Evolutionary conservation across 2,329 filamentous ascomycete genomes (phyloP).

Genomic region (Fusarium phyllophilum): DNA sequence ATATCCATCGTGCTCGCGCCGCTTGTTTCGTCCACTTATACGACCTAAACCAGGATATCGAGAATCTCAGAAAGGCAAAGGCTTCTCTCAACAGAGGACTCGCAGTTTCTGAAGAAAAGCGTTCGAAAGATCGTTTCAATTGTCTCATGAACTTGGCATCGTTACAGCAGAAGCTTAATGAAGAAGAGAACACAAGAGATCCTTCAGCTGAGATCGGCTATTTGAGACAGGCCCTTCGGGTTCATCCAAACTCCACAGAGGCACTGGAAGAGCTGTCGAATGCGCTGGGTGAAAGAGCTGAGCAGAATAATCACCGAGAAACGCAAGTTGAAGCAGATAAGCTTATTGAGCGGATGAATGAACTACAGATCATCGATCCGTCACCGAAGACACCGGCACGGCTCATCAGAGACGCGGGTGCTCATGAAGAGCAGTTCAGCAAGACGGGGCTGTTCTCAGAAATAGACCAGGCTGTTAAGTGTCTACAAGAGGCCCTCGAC

Average conservation of each 20-base stretch:
- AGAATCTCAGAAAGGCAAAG: background rate
- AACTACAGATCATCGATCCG: background rate
- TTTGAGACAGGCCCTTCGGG: background rate
- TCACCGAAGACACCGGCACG: background rate
- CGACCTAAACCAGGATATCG: background rate
- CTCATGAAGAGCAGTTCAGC: background rate
- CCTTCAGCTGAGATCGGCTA: background rate
- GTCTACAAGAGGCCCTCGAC: background rate
- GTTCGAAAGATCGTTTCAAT: background rate
- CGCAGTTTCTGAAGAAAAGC: background rate
- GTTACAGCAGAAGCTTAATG: background rate
- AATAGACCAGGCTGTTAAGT: background rate
- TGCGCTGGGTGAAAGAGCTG: background rate
- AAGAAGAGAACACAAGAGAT: background rate
- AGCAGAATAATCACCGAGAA: background rate
- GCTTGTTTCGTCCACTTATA: background rate
- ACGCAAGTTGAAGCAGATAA: background rate
- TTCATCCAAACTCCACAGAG: background rate
- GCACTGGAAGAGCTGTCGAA: background rate
- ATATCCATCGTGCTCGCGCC: background rate
- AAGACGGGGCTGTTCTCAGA: background rate
- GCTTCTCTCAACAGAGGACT: background rate
- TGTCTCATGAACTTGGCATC: background rate
- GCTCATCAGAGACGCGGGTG: background rate
- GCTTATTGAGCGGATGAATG: background rate